Evolutionary conservation across 257 asterid species (phyloP).

Genomic region (Pogostemon cablin): DNA sequence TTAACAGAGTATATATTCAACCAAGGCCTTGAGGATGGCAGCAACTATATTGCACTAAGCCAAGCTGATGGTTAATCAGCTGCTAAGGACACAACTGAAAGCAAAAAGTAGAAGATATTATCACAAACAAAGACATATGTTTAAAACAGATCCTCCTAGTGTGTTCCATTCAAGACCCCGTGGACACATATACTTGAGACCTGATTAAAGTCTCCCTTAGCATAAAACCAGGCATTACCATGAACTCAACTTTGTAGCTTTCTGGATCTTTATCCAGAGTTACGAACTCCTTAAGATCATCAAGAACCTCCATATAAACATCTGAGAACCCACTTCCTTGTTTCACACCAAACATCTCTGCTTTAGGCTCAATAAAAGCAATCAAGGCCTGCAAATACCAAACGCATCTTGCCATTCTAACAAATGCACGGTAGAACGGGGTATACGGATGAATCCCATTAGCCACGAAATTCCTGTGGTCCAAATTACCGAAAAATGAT

Average conservation of each 20-base stretch:
- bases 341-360: constrained; percentile 57
- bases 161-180: constrained; percentile 29
- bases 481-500: constrained; percentile 75
- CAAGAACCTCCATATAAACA: constrained; percentile 61
- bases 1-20: constrained; percentile 35
- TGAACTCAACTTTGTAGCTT: constrained; percentile 68
- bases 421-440: constrained; percentile 67
- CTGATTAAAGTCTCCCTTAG: constrained; percentile 53
- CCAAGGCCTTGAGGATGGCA: constrained; percentile 18
- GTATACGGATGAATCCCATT: constrained; percentile 72
- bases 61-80: constrained; percentile 33
- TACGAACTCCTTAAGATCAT: constrained; percentile 56
- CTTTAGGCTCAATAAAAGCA: constrained; percentile 48
- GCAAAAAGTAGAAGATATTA: constrained; percentile 21
- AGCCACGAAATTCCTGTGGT: constrained; percentile 66
- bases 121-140: constrained; percentile 9
- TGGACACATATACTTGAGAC: constrained; percentile 73
- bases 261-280: constrained; percentile 37
- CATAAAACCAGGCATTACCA: constrained; percentile 82
- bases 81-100: constrained; percentile 31
- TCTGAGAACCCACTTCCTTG: constrained; percentile 64
- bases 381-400: constrained; percentile 70
- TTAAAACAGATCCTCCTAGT: constrained; percentile 30
- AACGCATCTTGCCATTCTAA: constrained; percentile 78
- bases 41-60: constrained; percentile 17